Evolutionary conservation across 2,329 filamentous ascomycete species (phyloP), one percentile per base, ranked within the genome.

Genomic region (Pyricularia grisea): DNA sequence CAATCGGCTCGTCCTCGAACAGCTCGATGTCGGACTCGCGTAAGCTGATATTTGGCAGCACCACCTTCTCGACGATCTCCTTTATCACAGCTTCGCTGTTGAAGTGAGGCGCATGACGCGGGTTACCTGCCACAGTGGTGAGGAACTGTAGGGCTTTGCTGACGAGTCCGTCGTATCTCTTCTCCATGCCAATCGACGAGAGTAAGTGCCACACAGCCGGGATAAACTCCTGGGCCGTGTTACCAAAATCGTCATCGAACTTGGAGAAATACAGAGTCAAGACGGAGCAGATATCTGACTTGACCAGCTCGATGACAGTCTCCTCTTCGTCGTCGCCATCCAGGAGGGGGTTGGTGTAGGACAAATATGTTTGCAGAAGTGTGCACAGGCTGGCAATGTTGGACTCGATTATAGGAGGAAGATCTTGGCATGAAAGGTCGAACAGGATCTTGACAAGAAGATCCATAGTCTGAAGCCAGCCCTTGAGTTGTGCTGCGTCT

Each of bases 1-100:
- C 95, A 73, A 99, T 99, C 0, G 95, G 95, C 81, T 99, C 96
- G 77, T 99, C 96, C 77, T 99, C 95, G 74, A 99, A 98, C 73
- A 97, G 86, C 78, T 99, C 95, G 68, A 97, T 87, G 73, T 99
- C 96, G 0, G 94, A 95, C 75, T 97, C 95, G 73, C 96, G 89
- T 70, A 99, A 82, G 20, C 91, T 91, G 70, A 99, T 88, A 75
- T 99, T 99, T 11, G 95, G 94, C 72, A 99, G 81, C 69, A 99
- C 92, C 70, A 98, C 95, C 81, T 97, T 97, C 78, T 98, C 93
- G 11, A 97, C 92, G 68, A 99, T 92, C 77, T 97, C 91, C 23
- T 89, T 88, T 50, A 98, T 82, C 3, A 92, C 90, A 4, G 86
- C 85, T 75, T 93, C 87, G 73, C 90, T 90, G 79, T 96, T 94